phyloP scores from a whole-genome alignment of 2,329 filamentous ascomycete genomes.

The Ceratocystis cacaofunesta region DNA sequence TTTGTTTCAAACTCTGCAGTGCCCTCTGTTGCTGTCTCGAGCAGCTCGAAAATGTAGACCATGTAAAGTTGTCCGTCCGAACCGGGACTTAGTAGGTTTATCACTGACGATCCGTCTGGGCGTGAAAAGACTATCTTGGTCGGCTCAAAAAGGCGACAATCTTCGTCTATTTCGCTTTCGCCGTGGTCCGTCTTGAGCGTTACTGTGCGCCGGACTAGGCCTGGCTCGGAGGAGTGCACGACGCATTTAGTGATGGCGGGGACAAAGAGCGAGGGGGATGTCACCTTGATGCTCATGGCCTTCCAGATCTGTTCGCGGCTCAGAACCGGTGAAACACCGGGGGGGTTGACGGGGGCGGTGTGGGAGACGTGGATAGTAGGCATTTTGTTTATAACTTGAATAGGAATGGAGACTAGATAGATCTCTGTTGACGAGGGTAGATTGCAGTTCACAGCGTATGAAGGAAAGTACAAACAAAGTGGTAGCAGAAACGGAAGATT shows the following conservation, averaged over 20 bases:
- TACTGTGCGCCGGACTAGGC: slow-evolving; percentile 19
- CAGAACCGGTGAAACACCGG: slow-evolving; percentile 19
- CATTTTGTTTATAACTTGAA: neutral
- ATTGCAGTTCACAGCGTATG: neutral
- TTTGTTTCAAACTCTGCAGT: slow-evolving; percentile 19
- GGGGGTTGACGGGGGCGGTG: slow-evolving; percentile 23
- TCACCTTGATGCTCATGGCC: slow-evolving; percentile 23
- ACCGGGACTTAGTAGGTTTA: slow-evolving; percentile 23
- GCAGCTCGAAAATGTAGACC: slow-evolving; percentile 25
- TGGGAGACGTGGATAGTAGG: slow-evolving; percentile 19
- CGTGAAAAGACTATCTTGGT: slow-evolving; percentile 23
- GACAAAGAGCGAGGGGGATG: slow-evolving; percentile 22
- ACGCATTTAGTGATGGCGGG: slow-evolving; percentile 19
- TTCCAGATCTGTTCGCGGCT: slow-evolving; percentile 22
- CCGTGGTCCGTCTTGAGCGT: slow-evolving; percentile 17
- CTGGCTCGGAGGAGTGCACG: slow-evolving; percentile 13
- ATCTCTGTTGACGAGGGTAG: neutral
- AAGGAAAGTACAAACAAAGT: neutral
- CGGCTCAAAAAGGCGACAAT: slow-evolving; percentile 23
- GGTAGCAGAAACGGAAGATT: neutral
- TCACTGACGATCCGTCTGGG: slow-evolving; percentile 23
- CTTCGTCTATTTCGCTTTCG: slow-evolving; percentile 20
- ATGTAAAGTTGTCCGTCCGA: slow-evolving; percentile 22
- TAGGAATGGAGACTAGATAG: neutral
- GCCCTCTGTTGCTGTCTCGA: slow-evolving; percentile 19